phyloP scores from a whole-genome alignment of 179 eudicot species.

The Heliamphora pulchella region DNA sequence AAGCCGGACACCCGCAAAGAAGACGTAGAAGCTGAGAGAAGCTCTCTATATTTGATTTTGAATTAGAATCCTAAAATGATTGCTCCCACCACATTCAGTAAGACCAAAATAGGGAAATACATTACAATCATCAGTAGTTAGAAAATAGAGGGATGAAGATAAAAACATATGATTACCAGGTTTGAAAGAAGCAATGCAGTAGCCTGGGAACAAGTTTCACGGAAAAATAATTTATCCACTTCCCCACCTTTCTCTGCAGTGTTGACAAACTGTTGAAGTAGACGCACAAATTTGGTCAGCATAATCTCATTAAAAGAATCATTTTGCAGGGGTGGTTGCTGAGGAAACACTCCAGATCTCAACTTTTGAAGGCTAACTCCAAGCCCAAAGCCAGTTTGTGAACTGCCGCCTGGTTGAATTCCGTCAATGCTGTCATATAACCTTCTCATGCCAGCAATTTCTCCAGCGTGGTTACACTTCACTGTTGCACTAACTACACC shows the following conservation, averaged over 20 bases:
- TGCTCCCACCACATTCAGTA: background rate
- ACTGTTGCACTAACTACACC: constrained; percentile 91
- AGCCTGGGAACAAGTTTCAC: constrained; percentile 92
- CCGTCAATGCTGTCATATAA: constrained; percentile 84
- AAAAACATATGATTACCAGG: constrained; percentile 46
- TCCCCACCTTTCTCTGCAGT: constrained; percentile 77
- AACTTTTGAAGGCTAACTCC: constrained; percentile 51
- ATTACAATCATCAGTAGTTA: background rate
- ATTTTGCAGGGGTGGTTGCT: constrained; percentile 39
- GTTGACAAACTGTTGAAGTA: constrained; percentile 83
- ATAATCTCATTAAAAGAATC: constrained; percentile 79
- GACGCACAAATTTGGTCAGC: constrained; percentile 76
- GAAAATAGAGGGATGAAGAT: constrained; percentile 1
- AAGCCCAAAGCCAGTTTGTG: constrained; percentile 44
- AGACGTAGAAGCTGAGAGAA: constrained; percentile 94
- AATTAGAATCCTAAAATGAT: constrained; percentile 52
- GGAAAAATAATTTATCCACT: constrained; percentile 79
- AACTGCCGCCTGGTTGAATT: constrained; percentile 52
- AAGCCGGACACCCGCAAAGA: constrained; percentile 99
- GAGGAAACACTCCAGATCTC: constrained; percentile 48
- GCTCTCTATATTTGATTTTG: constrained; percentile 62
- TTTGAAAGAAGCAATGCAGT: constrained; percentile 91
- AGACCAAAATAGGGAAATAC: background rate
- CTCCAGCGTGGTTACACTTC: constrained; percentile 91
- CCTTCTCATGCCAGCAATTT: constrained; percentile 98